Percentiles rank a stretch among this genome's conserved stretches.
These are phyloP conservation scores for Suillus ampliporus DNA, from an alignment of 768 basidiomycete genomes.

Conservation along the genomic window DNA sequence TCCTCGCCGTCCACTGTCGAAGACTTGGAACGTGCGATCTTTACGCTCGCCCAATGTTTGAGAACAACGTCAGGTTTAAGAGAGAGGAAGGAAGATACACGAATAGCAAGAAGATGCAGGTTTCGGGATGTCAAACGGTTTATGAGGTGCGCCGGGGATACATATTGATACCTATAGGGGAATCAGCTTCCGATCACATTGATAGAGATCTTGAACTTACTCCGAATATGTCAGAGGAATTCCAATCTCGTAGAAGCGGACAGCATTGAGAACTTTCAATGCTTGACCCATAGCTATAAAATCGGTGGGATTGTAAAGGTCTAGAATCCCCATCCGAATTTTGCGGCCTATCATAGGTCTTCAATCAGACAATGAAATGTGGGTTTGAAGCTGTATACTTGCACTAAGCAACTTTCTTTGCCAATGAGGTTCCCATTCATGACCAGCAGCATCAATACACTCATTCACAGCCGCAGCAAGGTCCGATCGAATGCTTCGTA, in stretches of 20 bases:
- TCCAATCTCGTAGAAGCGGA: slow-evolving; percentile 89
- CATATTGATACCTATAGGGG: slow-evolving; percentile 70
- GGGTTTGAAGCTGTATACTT: slow-evolving; percentile 25
- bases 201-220: slow-evolving; percentile 51
- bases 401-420: slow-evolving; percentile 87
- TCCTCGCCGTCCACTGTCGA: slow-evolving; percentile 69
- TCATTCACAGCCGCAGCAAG: slow-evolving; percentile 87
- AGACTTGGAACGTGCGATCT: slow-evolving; percentile 78
- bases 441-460: slow-evolving; percentile 91
- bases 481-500: slow-evolving; percentile 86
- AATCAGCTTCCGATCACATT: slow-evolving; percentile 12
- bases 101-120: slow-evolving; percentile 89
- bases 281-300: slow-evolving; percentile 93
- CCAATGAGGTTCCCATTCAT: slow-evolving; percentile 91
- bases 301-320: slow-evolving; percentile 90
- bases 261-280: slow-evolving; percentile 92
- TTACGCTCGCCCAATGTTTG: slow-evolving; percentile 95
- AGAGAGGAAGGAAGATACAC: slow-evolving; percentile 83
- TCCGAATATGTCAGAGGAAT: slow-evolving; percentile 92
- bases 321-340: slow-evolving; percentile 95
- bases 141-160: slow-evolving; percentile 82
- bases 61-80: slow-evolving; percentile 87
- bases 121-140: slow-evolving; percentile 84
- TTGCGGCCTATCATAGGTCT: slow-evolving; percentile 73
- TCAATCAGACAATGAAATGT: not conserved